Conservation (phyloP, 352 stramenopile species). For the Aphanomyces invadans region DNA sequence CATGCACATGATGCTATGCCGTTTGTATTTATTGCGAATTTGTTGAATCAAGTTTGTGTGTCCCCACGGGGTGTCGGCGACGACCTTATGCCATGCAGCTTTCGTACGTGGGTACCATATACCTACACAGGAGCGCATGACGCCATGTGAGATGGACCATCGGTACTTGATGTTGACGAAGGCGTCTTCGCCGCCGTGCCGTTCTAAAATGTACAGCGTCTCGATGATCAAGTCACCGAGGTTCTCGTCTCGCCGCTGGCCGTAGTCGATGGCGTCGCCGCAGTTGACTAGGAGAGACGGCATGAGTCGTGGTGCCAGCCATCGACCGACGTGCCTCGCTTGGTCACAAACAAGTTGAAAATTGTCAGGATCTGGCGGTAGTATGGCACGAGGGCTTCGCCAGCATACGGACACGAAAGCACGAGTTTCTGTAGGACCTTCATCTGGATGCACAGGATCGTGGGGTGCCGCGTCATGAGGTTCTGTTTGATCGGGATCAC, state of each 20-base stretch:
- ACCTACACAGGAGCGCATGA: slow-evolving; percentile 62
- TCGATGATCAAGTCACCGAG: slow-evolving; percentile 79
- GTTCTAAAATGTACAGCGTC: slow-evolving; percentile 85
- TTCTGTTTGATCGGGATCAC: slow-evolving; percentile 60
- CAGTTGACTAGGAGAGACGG: slow-evolving; percentile 46
- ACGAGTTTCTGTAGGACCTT: slow-evolving; percentile 56
- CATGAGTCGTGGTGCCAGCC: neutral
- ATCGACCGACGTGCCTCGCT: slow-evolving; percentile 35
- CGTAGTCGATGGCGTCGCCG: slow-evolving; percentile 88
- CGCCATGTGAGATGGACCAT: too few relatives aligned
- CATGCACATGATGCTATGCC: too few relatives aligned
- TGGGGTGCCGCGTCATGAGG: slow-evolving; percentile 54
- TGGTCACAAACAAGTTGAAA: slow-evolving; percentile 86
- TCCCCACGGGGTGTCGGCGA: too few relatives aligned
- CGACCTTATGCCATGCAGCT: slow-evolving; percentile 36
- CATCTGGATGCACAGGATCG: slow-evolving; percentile 46
- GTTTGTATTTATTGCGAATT: neutral
- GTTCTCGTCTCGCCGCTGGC: slow-evolving; percentile 69
- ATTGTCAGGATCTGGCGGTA: slow-evolving; percentile 85
- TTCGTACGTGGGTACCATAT: slow-evolving; percentile 95
- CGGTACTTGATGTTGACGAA: slow-evolving; percentile 87
- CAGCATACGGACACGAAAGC: slow-evolving; percentile 50
- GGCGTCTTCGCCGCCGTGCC: slow-evolving; percentile 74
- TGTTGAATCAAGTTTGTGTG: neutral
- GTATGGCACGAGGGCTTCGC: slow-evolving; percentile 83